Conservation (phyloP, 2,329 filamentous ascomycete genomes). For the Talaromyces verruculosus region DNA sequence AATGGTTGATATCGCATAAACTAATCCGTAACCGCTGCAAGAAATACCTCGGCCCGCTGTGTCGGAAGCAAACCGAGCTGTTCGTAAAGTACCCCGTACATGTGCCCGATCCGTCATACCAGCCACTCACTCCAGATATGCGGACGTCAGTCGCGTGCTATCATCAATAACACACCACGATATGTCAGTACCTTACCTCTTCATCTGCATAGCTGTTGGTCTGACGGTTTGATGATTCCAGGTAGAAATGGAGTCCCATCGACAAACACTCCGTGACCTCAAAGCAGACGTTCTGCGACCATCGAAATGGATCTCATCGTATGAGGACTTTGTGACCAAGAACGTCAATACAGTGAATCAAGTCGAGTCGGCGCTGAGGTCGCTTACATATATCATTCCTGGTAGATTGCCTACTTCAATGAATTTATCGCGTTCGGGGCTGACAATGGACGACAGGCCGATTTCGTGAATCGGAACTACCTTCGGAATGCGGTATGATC, state of each 20-base stretch:
- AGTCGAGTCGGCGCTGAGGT: slow-evolving; percentile 89
- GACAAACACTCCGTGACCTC: slow-evolving; percentile 30
- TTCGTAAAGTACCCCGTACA: not conserved
- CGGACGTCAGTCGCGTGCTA: slow-evolving; percentile 8
- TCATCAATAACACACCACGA: not conserved
- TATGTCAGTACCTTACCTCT: not conserved
- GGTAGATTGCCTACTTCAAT: slow-evolving; percentile 43
- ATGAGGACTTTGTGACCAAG: slow-evolving; percentile 81
- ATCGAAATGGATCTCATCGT: slow-evolving; percentile 42
- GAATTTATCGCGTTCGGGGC: not conserved
- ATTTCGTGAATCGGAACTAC: slow-evolving; percentile 77
- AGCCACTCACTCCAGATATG: not conserved
- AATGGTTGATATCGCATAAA: not conserved
- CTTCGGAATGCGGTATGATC: slow-evolving; percentile 74
- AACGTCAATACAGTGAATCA: slow-evolving; percentile 92
- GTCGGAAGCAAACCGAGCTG: not conserved
- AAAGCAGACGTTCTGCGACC: slow-evolving; percentile 36
- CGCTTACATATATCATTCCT: slow-evolving; percentile 92
- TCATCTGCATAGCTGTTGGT: too few species aligned
- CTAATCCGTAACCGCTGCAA: not conserved
- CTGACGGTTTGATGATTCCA: not conserved
- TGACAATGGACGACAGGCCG: slow-evolving; percentile 35
- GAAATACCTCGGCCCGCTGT: slow-evolving; percentile 15
- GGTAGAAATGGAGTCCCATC: slow-evolving; percentile 35
- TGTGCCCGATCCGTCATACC: slow-evolving; percentile 13